These are phyloP conservation scores for Stephanodiscus triporus DNA, from an alignment of 108 stramenopile species.

Conservation along the genomic window DNA sequence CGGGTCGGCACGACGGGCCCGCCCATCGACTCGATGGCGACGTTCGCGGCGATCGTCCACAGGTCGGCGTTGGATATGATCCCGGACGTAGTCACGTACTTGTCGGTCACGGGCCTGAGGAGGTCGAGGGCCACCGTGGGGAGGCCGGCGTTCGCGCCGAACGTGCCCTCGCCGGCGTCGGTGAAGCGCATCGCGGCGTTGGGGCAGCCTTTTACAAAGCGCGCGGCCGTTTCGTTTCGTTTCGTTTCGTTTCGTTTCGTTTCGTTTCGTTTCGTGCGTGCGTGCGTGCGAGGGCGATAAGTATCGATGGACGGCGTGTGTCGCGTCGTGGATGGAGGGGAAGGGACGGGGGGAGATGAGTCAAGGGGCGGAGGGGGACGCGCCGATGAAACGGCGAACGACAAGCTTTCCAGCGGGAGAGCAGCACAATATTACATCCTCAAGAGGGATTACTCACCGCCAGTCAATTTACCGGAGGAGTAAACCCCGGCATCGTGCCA, in stretches of 20 bases:
- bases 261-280: not conserved
- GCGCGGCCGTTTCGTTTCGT: not conserved
- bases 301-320: no score
- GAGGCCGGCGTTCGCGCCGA: conserved; percentile 65
- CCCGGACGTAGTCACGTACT: conserved; percentile 55
- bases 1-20: conserved; percentile 59
- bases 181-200: conserved; percentile 65
- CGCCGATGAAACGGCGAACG: no score
- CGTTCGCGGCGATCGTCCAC: conserved; percentile 76
- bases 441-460: conserved; percentile 26
- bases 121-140: conserved; percentile 46
- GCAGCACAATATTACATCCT: no score
- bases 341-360: no score
- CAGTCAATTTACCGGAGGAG: conserved; percentile 43
- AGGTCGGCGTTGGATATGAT: conserved; percentile 65
- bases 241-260: not conserved
- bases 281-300: no score
- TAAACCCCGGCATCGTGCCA: conserved; percentile 68
- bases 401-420: no score
- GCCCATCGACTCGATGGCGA: conserved; percentile 61
- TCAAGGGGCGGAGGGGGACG: no score
- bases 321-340: no score
- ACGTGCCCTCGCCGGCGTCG: conserved; percentile 47
- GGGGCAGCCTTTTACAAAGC: conserved; percentile 43
- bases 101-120: conserved; percentile 61